Evolutionary conservation across 306 rosid species (phyloP).

Genomic region (Cucurbita maxima): DNA sequence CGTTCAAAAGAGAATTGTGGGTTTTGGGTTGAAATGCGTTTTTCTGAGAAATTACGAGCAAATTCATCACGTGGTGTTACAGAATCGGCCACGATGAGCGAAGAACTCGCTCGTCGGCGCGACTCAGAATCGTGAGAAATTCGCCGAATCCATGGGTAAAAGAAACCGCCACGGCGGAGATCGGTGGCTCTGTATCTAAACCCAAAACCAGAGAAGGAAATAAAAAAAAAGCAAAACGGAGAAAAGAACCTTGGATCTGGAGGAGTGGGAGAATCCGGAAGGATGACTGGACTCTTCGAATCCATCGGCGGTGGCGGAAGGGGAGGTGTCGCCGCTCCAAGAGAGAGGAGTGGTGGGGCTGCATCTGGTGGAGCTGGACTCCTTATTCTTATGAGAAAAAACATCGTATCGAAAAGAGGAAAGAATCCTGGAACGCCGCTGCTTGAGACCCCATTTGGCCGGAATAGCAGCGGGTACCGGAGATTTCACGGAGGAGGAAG

Average conservation of each 20-base stretch:
- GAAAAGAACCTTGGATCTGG: conserved; percentile 54
- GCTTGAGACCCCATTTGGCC: conserved; percentile 36
- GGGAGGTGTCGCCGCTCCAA: conserved; percentile 39
- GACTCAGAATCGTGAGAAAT: not conserved
- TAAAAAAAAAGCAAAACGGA: not conserved
- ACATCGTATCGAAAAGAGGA: conserved; percentile 26
- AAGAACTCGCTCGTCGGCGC: not conserved
- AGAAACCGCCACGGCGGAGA: not conserved
- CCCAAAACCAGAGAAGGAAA: not conserved
- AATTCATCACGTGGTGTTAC: not conserved
- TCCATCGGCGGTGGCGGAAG: conserved; percentile 42
- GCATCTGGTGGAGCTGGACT: conserved; percentile 34
- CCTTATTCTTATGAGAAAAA: conserved; percentile 10
- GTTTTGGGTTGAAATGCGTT: not conserved
- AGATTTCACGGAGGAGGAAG: conserved; percentile 13
- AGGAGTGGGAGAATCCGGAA: conserved; percentile 5
- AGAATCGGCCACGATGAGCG: not conserved
- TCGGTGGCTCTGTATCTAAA: not conserved
- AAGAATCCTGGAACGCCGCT: conserved; percentile 31
- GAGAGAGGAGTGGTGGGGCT: conserved; percentile 67
- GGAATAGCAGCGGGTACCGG: conserved; percentile 1
- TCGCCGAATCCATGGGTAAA: not conserved
- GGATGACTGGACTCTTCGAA: conserved; percentile 33
- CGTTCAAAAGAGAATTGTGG: not conserved
- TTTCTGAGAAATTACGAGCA: not conserved